Percentiles rank a stretch among this genome's conserved stretches.
These are phyloP conservation scores for Cyclotella atomus DNA, from an alignment of 108 stramenopile genomes.

Conservation along the genomic window DNA sequence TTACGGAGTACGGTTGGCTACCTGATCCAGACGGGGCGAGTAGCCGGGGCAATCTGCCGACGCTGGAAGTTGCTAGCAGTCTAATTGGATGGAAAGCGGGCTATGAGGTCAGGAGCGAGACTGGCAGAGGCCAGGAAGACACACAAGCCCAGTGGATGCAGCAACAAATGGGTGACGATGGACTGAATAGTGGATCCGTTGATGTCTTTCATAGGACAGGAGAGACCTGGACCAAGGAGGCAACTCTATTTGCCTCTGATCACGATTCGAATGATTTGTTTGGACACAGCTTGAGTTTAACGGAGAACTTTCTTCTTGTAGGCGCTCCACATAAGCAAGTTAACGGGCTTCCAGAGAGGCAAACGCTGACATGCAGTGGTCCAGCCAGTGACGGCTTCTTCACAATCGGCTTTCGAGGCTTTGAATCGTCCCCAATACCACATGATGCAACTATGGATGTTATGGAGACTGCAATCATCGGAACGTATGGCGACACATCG, in stretches of 20 bases:
- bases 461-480: slow-evolving; percentile 50
- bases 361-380: slow-evolving; percentile 52
- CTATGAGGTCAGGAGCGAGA: slow-evolving; percentile 32
- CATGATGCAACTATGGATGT: slow-evolving; percentile 54
- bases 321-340: slow-evolving; percentile 73
- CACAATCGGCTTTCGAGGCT: slow-evolving; percentile 65
- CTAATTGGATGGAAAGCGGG: slow-evolving; percentile 59
- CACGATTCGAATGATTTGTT: slow-evolving; percentile 58
- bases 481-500: slow-evolving; percentile 52
- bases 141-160: slow-evolving; percentile 61
- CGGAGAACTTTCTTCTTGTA: slow-evolving; percentile 48
- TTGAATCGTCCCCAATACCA: slow-evolving; percentile 56
- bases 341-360: slow-evolving; percentile 60
- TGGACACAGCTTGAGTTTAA: slow-evolving; percentile 54
- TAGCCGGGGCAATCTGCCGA: slow-evolving; percentile 55
- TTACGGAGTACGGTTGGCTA: slow-evolving; percentile 54
- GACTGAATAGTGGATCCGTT: slow-evolving; percentile 56
- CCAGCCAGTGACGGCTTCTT: slow-evolving; percentile 57
- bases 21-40: slow-evolving; percentile 41
- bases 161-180: slow-evolving; percentile 67
- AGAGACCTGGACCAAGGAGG: slow-evolving; percentile 50
- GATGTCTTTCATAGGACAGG: slow-evolving; percentile 47
- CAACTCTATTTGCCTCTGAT: slow-evolving; percentile 58
- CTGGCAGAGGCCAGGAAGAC: slow-evolving; percentile 46
- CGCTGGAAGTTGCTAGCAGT: slow-evolving; percentile 49